Evolutionary conservation across 2,329 filamentous ascomycete species (phyloP), one percentile per base, ranked within the genome.

Genomic region (Talaromyces albobiverticillius): DNA sequence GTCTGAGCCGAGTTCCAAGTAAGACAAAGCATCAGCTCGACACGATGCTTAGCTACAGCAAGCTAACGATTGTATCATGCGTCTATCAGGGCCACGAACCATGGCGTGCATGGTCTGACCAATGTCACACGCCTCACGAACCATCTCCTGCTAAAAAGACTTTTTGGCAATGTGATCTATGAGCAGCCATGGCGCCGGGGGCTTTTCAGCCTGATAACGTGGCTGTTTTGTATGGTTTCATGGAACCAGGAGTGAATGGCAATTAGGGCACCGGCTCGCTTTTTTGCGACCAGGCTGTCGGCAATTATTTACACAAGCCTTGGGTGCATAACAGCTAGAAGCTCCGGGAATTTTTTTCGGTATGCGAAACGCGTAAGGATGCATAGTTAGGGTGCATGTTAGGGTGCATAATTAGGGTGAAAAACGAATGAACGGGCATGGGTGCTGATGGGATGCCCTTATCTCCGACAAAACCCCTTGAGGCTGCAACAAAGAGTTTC

Each of bases 121-220:
- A 14, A 4, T 34, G 31, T 4, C n/a, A 1, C 18, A 40, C 9
- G 36, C 10, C 18, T 8, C 3, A 22, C 20, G 10, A 10, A 3
- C 36, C 20, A 9, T 2, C 9, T 16, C 3, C 3, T 40, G 18
- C n/a, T 10, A 16, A 40, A 40, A 9, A 18, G 9, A 10, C 32
- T 14, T 36, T n/a, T n/a, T n/a, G n/a, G n/a, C 32, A 14, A 36
- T 16, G 6, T 16, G 32, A 8, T 36, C 4, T 40, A 16, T 13
- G 36, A 22, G 36, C 6, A 22, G 10, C 18, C 38, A 23, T 25
- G 13, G 18, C 18, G 26, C 20, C 8, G 25, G 34, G n/a, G 41
- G 20, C 38, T 51, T 11, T 29, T 34, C 26, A 43, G 26, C 38
- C 13, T 4, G 38, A 50, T 34, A 51, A 51, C 48, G 38, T 50